These are phyloP conservation scores for Chlamydomonas reinhardtii DNA, from an alignment of 163 green algal genomes.

Conservation along the genomic window DNA sequence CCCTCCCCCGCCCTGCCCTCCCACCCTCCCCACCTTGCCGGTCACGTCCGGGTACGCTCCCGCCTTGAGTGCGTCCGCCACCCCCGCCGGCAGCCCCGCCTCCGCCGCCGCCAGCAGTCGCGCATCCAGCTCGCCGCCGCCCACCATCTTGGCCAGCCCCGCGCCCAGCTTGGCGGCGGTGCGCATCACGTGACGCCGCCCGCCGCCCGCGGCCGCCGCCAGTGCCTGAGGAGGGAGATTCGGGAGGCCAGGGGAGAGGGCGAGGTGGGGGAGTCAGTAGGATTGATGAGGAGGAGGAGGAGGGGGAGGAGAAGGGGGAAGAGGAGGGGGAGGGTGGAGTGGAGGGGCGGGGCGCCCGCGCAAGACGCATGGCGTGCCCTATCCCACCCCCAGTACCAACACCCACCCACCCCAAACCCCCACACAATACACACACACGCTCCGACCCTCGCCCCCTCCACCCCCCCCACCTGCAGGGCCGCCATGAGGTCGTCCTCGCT, in stretches of 20 bases:
- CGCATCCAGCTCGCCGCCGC: conserved; percentile 1
- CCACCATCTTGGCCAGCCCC: not conserved
- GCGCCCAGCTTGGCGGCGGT: not conserved
- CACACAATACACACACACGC: no score
- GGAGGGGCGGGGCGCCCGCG: no score
- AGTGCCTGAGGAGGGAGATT: not conserved
- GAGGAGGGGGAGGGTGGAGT: no score
- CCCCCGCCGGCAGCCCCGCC: not conserved
- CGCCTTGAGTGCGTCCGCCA: conserved; percentile 6
- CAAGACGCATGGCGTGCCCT: no score
- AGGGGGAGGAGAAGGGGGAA: no score
- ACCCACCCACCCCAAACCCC: no score
- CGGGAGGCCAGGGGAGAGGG: no score
- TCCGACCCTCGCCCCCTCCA: no score
- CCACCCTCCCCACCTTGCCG: not conserved
- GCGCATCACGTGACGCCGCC: conserved; percentile 4
- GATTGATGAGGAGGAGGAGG: no score
- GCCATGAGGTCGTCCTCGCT: not conserved
- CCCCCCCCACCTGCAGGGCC: conserved; percentile 16
- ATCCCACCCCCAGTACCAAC: no score
- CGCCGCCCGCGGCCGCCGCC: not conserved
- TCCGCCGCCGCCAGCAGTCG: not conserved
- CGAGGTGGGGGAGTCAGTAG: no score
- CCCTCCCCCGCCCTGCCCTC: no score
- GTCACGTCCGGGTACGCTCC: not conserved